Conservation (phyloP, 306 rosid species). For the Gastrolobium bilobum region DNA sequence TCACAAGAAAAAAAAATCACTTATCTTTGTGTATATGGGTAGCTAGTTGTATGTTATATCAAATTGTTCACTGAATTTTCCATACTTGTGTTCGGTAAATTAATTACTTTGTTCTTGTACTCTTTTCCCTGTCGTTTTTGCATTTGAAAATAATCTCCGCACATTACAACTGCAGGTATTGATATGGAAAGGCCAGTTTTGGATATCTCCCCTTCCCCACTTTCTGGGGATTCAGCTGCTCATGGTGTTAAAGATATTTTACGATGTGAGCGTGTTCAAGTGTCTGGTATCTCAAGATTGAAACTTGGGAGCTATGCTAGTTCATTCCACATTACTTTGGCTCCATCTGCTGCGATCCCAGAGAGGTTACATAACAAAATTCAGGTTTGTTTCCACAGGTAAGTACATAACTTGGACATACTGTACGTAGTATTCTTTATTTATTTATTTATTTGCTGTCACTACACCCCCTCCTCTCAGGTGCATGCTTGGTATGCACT, state of each 20-base stretch:
- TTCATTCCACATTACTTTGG: slow-evolving; percentile 62
- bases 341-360: slow-evolving; percentile 68
- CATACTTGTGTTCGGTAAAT: background rate
- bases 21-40: too few relatives aligned
- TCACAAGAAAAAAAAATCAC: too few relatives aligned
- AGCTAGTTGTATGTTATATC: background rate
- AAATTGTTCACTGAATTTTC: background rate
- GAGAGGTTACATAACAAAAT: slow-evolving; percentile 67
- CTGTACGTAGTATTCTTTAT: background rate
- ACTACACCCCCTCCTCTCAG: background rate
- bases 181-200: slow-evolving; percentile 65
- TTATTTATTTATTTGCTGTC: slow-evolving; percentile 16
- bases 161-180: slow-evolving; percentile 60
- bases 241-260: slow-evolving; percentile 46
- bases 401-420: slow-evolving; percentile 44
- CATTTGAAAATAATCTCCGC: slow-evolving; percentile 21
- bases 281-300: slow-evolving; percentile 71
- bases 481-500: background rate
- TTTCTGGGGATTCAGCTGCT: slow-evolving; percentile 37
- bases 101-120: slow-evolving; percentile 5
- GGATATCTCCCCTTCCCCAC: slow-evolving; percentile 52
- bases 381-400: slow-evolving; percentile 80
- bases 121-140: background rate
- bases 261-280: slow-evolving; percentile 69
- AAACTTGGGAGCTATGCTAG: slow-evolving; percentile 73